Evolutionary conservation across 768 basidiomycete genomes (phyloP), one percentile per base, ranked within the genome.

Genomic region (Collybiopsis confluens): DNA sequence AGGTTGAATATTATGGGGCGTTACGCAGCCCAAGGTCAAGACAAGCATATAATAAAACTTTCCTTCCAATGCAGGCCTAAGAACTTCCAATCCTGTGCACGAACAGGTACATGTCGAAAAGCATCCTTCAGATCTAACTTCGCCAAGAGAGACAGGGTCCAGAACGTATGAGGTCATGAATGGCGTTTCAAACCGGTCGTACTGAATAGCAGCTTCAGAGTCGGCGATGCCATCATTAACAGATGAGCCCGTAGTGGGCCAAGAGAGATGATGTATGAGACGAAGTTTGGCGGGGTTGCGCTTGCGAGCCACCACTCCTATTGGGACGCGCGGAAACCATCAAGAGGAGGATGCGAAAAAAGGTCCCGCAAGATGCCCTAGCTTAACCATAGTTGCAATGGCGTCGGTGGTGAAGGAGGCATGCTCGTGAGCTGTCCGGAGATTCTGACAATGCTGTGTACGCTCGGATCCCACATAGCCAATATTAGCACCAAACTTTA

Each of bases 1-100:
- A 73, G 61, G 52, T 72, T 70, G 61, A 71, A 74, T 10, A 75
- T 73, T 72, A 71, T 6, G 70, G 69, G 4, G 70, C 68, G 0
- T 66, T 62, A 1, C 59, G 54, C 1, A 65, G 48, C 0, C 71
- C 70, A 57, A 74, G 0, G 53, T 61, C 1, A 73, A 59, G 1
- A 71, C 64, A 3, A 69, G 36, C 15, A 60, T 56, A 33, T 65
- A 63, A 52, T 67, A 73, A 48, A 66, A 61, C 21, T 40, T 8
- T 3, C 52, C 0, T 59, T 26, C 70, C 72, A 73, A n/a, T 59
- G 38, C 35, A 65, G 67, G 6, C 73, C 69, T 2, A 73, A 55
- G 9, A 66, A 65, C 30, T 59, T 65, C 65, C 65, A 68, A 53
- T 73, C 71, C 0, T 42, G 49, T 0, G 51, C 41, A 0, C 59